Conservation (phyloP, 2,329 filamentous ascomycete genomes). For the Ascochyta rabiei region DNA sequence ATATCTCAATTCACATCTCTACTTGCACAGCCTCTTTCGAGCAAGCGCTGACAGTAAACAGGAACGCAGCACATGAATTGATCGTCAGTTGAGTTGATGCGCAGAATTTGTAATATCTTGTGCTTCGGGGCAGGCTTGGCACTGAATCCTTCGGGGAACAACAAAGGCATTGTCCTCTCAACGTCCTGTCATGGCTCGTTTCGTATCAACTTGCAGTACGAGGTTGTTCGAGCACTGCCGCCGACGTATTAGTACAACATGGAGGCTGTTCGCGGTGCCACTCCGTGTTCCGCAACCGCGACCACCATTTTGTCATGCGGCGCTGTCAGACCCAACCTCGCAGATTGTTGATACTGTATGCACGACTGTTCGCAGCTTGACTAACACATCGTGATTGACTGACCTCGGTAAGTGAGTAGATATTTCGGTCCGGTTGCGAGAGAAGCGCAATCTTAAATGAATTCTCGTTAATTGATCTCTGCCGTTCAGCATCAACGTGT, state of each 20-base stretch:
- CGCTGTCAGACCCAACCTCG: neutral
- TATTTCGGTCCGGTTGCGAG: constrained; percentile 3
- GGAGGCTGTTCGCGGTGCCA: constrained; percentile 6
- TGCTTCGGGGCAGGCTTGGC: constrained; percentile 1
- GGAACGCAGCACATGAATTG: neutral
- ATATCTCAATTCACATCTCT: neutral
- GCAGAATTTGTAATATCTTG: neutral
- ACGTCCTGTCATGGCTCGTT: constrained; percentile 7
- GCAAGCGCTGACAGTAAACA: constrained; percentile 10
- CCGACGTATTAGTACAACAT: constrained; percentile 23
- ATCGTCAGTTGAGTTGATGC: neutral
- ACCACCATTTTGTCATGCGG: neutral
- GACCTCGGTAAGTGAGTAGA: constrained; percentile 4
- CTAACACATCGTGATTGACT: neutral
- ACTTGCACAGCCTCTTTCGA: neutral
- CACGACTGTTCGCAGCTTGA: neutral
- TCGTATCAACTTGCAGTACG: constrained; percentile 8
- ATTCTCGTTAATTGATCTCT: neutral
- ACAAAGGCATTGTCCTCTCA: constrained; percentile 18
- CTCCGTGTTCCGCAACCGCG: neutral
- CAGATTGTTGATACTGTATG: too few species aligned
- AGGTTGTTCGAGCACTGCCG: constrained; percentile 16
- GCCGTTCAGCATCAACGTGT: neutral
- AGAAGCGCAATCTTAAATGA: constrained; percentile 3
- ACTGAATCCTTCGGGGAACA: neutral